Evolutionary conservation across 2,329 filamentous ascomycete genomes (phyloP).

Genomic region (Fusarium mangiferae): DNA sequence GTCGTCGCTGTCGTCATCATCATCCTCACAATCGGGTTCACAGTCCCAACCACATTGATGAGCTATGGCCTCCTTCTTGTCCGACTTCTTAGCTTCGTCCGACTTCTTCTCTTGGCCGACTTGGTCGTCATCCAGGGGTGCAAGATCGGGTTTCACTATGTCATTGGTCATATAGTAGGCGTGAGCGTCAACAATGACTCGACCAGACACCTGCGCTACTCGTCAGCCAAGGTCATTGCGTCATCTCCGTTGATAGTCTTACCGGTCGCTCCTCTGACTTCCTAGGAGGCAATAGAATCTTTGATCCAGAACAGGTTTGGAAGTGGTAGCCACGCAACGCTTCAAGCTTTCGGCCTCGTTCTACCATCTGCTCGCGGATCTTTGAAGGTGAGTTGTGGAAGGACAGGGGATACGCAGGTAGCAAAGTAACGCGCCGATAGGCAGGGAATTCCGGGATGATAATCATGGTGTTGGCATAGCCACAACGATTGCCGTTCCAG

Average conservation of each 20-base stretch:
- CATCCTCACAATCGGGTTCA: rapidly evolving
- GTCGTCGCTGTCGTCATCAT: neutral
- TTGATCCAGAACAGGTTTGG: constrained; percentile 44
- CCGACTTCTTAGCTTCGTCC: neutral
- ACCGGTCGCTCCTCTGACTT: constrained; percentile 44
- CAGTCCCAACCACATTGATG: neutral
- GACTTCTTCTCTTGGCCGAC: neutral
- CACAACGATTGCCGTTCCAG: constrained; percentile 49
- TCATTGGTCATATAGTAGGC: constrained; percentile 50
- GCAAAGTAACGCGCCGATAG: constrained; percentile 38
- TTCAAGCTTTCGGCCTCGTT: constrained; percentile 49
- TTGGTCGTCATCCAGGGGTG: neutral
- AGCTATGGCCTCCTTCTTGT: neutral
- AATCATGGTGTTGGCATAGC: constrained; percentile 39
- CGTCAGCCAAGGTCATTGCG: rapidly evolving
- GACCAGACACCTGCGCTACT: constrained; percentile 34
- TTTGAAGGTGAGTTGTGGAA: constrained; percentile 36
- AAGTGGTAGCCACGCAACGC: constrained; percentile 49
- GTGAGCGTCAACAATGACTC: constrained; percentile 49
- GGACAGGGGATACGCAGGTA: constrained; percentile 47
- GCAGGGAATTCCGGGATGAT: constrained; percentile 45
- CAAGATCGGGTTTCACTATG: constrained; percentile 44
- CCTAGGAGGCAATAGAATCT: constrained; percentile 41
- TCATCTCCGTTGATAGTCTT: neutral
- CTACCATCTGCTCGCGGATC: constrained; percentile 41